A percentile compares a stretch with the other conserved stretches of the same genome.
phyloP scores from a whole-genome alignment of 2,329 filamentous ascomycete species.

The Stachybotrys chlorohalonatus region DNA sequence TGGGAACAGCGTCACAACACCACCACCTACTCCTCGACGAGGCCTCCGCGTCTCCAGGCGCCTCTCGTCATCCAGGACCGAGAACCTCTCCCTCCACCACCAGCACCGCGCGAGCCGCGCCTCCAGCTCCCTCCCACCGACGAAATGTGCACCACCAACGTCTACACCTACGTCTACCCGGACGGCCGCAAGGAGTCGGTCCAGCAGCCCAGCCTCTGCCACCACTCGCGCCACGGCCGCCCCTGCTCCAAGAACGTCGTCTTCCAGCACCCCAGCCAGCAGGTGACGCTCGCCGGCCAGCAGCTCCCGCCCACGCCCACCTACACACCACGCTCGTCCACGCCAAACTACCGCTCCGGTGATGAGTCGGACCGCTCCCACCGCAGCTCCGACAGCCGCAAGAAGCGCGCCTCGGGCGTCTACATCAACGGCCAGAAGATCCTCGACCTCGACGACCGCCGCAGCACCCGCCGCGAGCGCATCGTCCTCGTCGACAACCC shows the following conservation, averaged over 20 bases:
- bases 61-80: not conserved
- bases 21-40: not conserved
- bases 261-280: constrained; percentile 30
- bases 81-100: not conserved
- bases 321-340: constrained; percentile 20
- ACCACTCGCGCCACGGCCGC: constrained; percentile 26
- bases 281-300: constrained; percentile 20
- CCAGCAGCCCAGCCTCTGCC: constrained; percentile 28
- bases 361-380: constrained; percentile 26
- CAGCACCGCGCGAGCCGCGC: not conserved
- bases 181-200: constrained; percentile 28
- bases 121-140: constrained; percentile 8
- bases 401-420: constrained; percentile 20
- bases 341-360: constrained; percentile 25
- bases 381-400: constrained; percentile 19
- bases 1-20: not conserved
- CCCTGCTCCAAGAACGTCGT: constrained; percentile 32
- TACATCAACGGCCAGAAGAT: constrained; percentile 29
- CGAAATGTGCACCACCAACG: constrained; percentile 42
- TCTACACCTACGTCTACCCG: constrained; percentile 37
- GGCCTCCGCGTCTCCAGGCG: not conserved
- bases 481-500: constrained; percentile 35
- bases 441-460: constrained; percentile 21
- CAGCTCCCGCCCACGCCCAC: constrained; percentile 32
- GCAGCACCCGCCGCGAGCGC: constrained; percentile 28